These are phyloP conservation scores for Ascochyta viciae-villosae DNA, from an alignment of 2,329 filamentous ascomycete genomes.

Conservation along the genomic window DNA sequence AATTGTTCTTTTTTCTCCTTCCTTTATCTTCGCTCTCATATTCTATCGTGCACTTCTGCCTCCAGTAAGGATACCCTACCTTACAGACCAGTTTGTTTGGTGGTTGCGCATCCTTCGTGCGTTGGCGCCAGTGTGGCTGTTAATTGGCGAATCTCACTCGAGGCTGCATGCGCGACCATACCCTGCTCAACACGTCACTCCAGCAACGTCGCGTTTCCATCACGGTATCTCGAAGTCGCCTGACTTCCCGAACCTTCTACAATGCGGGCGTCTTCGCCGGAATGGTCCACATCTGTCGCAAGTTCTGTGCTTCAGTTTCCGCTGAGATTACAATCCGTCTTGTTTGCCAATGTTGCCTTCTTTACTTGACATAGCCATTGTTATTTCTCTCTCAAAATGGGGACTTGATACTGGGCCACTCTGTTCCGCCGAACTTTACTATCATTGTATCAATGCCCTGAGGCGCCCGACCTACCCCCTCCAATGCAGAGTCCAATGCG, in stretches of 20 bases:
- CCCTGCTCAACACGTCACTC: slow-evolving; percentile 17
- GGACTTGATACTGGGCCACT: not conserved
- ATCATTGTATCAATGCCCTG: too few relatives aligned
- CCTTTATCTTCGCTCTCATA: not conserved
- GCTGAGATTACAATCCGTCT: too few relatives aligned
- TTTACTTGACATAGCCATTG: not conserved
- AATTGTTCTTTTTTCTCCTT: not conserved
- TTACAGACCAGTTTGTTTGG: not conserved
- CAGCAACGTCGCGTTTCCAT: slow-evolving; percentile 7
- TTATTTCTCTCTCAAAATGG: too few relatives aligned
- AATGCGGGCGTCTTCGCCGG: not conserved
- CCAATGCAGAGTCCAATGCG: slow-evolving; percentile 31
- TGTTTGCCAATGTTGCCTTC: not conserved
- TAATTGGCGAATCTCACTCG: slow-evolving; percentile 6
- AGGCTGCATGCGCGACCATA: slow-evolving; percentile 7
- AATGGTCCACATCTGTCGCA: slow-evolving; percentile 7
- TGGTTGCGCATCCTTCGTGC: not conserved
- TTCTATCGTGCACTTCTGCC: not conserved
- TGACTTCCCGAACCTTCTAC: slow-evolving; percentile 9
- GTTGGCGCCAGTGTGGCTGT: slow-evolving; percentile 10
- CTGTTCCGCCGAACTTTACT: not conserved
- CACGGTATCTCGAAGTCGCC: slow-evolving; percentile 4
- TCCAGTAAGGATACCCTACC: not conserved
- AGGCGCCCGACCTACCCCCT: not conserved
- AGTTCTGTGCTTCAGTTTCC: not conserved